These are phyloP conservation scores for Ciborinia camelliae DNA, from an alignment of 2,329 filamentous ascomycete genomes.

Conservation along the genomic window DNA sequence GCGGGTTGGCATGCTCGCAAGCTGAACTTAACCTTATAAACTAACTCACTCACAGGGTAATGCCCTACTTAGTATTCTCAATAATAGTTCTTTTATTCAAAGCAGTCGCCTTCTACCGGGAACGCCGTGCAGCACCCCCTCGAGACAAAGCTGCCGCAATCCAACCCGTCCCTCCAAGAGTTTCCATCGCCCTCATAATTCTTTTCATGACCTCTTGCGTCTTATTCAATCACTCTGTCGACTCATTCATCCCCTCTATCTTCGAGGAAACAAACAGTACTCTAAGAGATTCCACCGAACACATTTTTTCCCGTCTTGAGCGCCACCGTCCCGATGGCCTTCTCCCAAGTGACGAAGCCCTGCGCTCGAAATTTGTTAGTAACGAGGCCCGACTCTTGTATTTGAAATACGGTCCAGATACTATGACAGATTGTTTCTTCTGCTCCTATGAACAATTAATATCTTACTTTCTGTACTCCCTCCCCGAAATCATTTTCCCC, in stretches of 20 bases:
- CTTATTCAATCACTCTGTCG: no score
- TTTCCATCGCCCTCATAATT: constrained; percentile 56
- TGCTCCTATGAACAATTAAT: constrained; percentile 67
- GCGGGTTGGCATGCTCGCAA: background rate
- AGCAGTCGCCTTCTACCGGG: constrained; percentile 60
- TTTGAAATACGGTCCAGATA: constrained; percentile 73
- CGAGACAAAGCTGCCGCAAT: constrained; percentile 47
- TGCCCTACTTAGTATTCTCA: constrained; percentile 51
- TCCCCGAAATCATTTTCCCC: constrained; percentile 69
- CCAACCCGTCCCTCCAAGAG: constrained; percentile 52
- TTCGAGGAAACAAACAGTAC: no score
- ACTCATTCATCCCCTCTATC: no score
- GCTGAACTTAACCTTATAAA: no score
- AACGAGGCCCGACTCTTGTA: constrained; percentile 76
- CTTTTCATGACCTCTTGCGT: constrained; percentile 52
- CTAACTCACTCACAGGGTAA: constrained; percentile 39
- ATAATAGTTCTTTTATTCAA: constrained; percentile 70
- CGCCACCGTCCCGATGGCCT: constrained; percentile 51
- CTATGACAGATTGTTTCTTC: constrained; percentile 75
- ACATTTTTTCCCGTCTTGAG: constrained; percentile 74
- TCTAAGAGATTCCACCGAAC: constrained; percentile 77
- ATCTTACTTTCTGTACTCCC: constrained; percentile 75
- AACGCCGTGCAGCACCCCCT: constrained; percentile 46
- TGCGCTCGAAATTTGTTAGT: constrained; percentile 67
- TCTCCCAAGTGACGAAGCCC: constrained; percentile 57